Percentiles rank a stretch among this genome's conserved stretches.
These are phyloP conservation scores for Arthrobotrys iridis DNA, from an alignment of 2,329 filamentous ascomycete genomes.

Conservation along the genomic window DNA sequence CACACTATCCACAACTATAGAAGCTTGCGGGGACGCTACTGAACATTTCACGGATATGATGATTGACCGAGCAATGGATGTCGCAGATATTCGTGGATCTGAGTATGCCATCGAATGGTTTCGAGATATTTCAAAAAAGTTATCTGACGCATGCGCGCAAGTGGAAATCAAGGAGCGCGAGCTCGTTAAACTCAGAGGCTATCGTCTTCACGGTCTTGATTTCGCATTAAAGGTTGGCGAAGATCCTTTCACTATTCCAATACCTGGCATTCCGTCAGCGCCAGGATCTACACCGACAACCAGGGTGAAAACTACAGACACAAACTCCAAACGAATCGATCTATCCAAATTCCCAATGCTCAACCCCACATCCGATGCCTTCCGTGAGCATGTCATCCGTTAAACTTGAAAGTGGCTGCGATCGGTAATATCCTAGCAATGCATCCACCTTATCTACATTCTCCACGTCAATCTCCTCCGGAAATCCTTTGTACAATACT, in stretches of 20 bases:
- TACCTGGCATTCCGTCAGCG: not conserved
- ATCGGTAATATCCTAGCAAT: too few relatives aligned
- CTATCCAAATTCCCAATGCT: not conserved
- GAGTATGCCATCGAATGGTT: not conserved
- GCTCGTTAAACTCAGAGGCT: not conserved
- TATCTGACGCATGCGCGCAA: not conserved
- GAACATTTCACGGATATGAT: not conserved
- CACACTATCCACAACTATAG: not conserved
- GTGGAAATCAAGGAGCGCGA: not conserved
- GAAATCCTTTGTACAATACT: too few relatives aligned
- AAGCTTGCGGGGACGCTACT: not conserved
- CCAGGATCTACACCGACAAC: not conserved
- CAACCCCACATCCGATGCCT: not conserved
- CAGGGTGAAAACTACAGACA: too few relatives aligned
- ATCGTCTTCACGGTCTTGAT: not conserved
- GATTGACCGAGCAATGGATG: not conserved
- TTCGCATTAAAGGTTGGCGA: not conserved
- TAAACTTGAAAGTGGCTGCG: not conserved
- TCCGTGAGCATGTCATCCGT: not conserved
- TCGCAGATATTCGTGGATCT: not conserved
- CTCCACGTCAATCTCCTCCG: too few relatives aligned
- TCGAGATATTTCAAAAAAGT: not conserved
- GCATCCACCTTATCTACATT: not conserved
- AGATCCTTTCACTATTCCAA: not conserved
- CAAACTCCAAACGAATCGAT: not conserved